Evolutionary conservation across 306 rosid species (phyloP).

Genomic region (Oemleria cerasiformis): DNA sequence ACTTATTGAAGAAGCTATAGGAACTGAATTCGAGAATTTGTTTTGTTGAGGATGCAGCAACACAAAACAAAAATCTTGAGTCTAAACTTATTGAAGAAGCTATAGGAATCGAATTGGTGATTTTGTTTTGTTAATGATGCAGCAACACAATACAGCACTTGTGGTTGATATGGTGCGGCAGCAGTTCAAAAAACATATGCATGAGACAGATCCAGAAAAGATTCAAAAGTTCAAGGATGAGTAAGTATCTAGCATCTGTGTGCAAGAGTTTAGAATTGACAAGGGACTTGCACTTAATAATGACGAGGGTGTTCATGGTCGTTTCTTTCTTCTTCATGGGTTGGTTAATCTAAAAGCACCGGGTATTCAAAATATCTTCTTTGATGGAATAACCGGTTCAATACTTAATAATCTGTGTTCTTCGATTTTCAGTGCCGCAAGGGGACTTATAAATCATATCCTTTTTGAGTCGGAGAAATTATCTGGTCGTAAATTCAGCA

Average conservation of each 20-base stretch:
- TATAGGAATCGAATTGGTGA: neutral
- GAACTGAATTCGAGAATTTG: no score
- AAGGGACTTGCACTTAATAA: neutral
- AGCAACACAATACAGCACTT: slow-evolving; percentile 77
- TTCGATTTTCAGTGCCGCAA: slow-evolving; percentile 65
- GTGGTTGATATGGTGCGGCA: slow-evolving; percentile 74
- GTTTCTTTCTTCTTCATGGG: no score
- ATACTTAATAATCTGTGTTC: slow-evolving; percentile 3
- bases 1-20: no score
- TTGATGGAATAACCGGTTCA: neutral
- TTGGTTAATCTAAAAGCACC: no score
- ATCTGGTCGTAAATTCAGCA: slow-evolving; percentile 75
- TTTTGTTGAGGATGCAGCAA: neutral
- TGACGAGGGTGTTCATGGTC: neutral
- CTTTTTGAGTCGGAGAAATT: slow-evolving; percentile 63
- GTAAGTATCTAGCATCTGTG: slow-evolving; percentile 40
- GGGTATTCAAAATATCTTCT: neutral
- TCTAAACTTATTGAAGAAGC: neutral
- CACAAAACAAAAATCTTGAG: neutral
- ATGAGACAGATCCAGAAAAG: slow-evolving; percentile 82
- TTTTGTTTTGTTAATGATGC: slow-evolving; percentile 20
- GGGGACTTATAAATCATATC: slow-evolving; percentile 93
- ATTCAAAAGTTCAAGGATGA: slow-evolving; percentile 84
- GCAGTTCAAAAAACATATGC: slow-evolving; percentile 71
- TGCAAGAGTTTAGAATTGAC: slow-evolving; percentile 10